Evolutionary conservation across 169 alveolate genomes (phyloP).

Genomic region (Plasmodium vivax): DNA sequence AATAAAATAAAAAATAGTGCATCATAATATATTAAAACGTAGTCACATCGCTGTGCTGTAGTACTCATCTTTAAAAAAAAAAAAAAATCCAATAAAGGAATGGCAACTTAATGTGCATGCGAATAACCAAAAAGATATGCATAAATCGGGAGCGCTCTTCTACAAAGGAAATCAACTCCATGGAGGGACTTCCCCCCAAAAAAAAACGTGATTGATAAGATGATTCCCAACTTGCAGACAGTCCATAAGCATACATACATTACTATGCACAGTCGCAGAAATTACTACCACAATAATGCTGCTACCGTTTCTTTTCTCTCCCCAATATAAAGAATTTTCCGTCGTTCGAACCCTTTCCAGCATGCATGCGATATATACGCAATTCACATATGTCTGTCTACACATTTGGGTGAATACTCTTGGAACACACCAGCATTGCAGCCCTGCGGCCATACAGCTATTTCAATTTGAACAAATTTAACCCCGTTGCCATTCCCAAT

Average conservation of each 20-base stretch:
- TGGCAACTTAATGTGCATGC: neutral
- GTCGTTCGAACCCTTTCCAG: neutral
- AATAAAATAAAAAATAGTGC: neutral
- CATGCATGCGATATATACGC: neutral
- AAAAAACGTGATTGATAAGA: neutral
- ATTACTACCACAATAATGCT: neutral
- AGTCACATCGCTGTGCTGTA: neutral
- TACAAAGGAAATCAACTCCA: neutral
- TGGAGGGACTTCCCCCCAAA: neutral
- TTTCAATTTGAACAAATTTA: neutral
- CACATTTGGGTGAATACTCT: neutral
- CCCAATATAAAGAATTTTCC: neutral
- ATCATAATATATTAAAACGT: neutral
- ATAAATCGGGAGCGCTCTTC: neutral
- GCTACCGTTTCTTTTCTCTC: neutral
- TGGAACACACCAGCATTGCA: neutral
- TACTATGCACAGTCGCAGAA: neutral
- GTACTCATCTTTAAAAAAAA: neutral
- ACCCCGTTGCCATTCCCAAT: neutral
- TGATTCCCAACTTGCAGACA: neutral
- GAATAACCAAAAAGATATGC: neutral
- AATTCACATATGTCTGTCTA: neutral
- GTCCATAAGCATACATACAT: neutral
- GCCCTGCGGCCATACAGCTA: neutral
- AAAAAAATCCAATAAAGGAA: neutral